A percentile compares a stretch with the other conserved stretches of the same genome.
These are phyloP conservation scores for Chaetomium sp. DNA, from an alignment of 2,329 filamentous ascomycete genomes.

Conservation along the genomic window DNA sequence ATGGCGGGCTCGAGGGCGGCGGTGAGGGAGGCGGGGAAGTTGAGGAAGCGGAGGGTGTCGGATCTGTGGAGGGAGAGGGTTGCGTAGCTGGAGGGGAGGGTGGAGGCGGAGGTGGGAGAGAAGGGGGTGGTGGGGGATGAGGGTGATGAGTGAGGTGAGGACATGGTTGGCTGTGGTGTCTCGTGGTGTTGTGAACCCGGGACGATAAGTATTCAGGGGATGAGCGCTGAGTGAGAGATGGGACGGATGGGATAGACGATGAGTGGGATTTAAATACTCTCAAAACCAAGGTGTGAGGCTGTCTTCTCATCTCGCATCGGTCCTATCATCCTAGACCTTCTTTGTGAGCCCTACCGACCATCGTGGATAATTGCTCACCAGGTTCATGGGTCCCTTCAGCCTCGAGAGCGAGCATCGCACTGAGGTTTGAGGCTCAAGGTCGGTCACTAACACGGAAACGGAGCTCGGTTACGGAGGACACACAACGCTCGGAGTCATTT, in stretches of 20 bases:
- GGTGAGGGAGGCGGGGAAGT: constrained; percentile 32
- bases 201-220: background rate
- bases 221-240: background rate
- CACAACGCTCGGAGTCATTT: background rate
- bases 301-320: background rate
- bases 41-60: constrained; percentile 34
- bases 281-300: background rate
- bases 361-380: background rate
- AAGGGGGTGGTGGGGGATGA: background rate
- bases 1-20: constrained; percentile 29
- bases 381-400: background rate
- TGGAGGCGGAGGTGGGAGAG: background rate
- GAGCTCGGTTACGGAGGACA: background rate
- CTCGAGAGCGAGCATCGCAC: background rate
- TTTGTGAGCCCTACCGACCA: background rate
- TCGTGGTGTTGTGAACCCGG: background rate
- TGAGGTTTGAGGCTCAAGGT: background rate
- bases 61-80: constrained; percentile 34
- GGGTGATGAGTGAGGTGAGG: background rate
- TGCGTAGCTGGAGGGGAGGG: constrained; percentile 20
- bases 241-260: background rate
- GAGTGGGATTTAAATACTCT: background rate
- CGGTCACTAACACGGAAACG: background rate
- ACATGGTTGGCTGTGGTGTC: background rate
- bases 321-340: background rate